Conservation (phyloP, 805 yeast species). For the Nakazawaea molendinolei region DNA sequence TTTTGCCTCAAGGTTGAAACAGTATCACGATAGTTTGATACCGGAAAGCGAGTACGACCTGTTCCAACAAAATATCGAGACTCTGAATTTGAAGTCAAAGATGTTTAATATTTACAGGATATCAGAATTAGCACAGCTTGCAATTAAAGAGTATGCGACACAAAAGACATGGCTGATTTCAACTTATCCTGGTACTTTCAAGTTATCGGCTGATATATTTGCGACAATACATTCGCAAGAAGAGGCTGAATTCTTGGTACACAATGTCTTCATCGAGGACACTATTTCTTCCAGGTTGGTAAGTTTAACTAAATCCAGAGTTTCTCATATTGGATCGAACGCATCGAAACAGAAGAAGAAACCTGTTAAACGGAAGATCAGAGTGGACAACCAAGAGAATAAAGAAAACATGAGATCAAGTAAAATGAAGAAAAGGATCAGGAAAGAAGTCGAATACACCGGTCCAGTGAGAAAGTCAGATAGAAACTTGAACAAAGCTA, state of each 20-base stretch:
- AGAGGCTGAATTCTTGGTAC: slow-evolving; percentile 51
- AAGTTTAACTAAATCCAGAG: slow-evolving; percentile 22
- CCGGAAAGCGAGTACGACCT: slow-evolving; percentile 26
- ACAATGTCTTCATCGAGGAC: slow-evolving; percentile 51
- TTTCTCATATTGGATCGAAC: neutral
- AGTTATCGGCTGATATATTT: slow-evolving; percentile 64
- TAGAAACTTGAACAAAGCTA: slow-evolving; percentile 17
- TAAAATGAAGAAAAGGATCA: slow-evolving; percentile 10
- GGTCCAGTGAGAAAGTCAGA: slow-evolving; percentile 5
- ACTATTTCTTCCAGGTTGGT: slow-evolving; percentile 31
- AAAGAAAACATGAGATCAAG: slow-evolving; percentile 8
- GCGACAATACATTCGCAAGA: slow-evolving; percentile 49
- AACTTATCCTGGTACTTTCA: slow-evolving; percentile 77
- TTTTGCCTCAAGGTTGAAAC: slow-evolving; percentile 72
- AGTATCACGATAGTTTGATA: slow-evolving; percentile 54
- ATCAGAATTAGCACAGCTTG: slow-evolving; percentile 68
- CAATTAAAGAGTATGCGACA: slow-evolving; percentile 52
- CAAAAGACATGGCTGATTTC: slow-evolving; percentile 57
- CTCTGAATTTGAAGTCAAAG: slow-evolving; percentile 10
- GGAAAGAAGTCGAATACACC: slow-evolving; percentile 9
- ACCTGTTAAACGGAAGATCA: neutral
- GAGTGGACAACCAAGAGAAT: slow-evolving; percentile 12
- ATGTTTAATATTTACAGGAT: slow-evolving; percentile 46
- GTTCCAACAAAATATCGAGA: neutral
- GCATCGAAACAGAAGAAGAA: slow-evolving; percentile 1